Base-by-base conservation (phyloP, 495 filamentous ascomycete genomes). In the Talaromyces proteolyticus region DNA sequence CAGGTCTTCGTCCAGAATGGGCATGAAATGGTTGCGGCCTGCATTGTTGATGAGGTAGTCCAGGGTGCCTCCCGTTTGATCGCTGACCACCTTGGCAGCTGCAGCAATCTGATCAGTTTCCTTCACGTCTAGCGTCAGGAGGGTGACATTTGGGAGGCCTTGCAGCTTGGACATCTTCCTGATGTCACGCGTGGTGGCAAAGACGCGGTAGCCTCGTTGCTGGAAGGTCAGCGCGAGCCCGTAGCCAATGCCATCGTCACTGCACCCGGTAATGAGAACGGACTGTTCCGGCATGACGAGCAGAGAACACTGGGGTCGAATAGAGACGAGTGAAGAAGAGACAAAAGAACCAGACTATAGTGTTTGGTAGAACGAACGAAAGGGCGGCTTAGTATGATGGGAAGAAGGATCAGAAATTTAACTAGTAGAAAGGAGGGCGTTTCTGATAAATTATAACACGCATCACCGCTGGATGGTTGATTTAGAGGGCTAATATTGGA, bases 31-130 rank as follows among this genome's bases (percentile, higher is more conserved):
- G 3, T 63, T 72, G 39, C 66, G 68, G 20, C 82, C 82, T 16
- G 76, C 73, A 51, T 80, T 80, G 54, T 81, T 79, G 44, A 81
- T 61, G 10, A 81, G 63, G 20, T 73, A 52, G 46, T 79, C 70
- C 10, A 81, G 61, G 6, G 44, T 51, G 2, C 61, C 61, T 6
- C 38, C 50, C 0, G 56, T 61, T 17, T 48, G 47, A 3, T 49
- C 59, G n/a, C 14, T 16, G 26, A 60, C 52, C 0, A 8, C 29
- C 4, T 65, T 58, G 6, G 69, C 63, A 4, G 69, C 66, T 5
- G 52, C 25, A 21, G 49, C 43, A 50, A 80, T 75, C 1, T 70
- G 72, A 6, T 26, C 17, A 14, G 22, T 6, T 7, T 54, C 29
- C 6, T 60, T 60, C 11, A 68, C 68, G 40, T 62, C 56, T 52